Base-by-base conservation (phyloP, 2,329 filamentous ascomycete species). In the Alternaria burnsii region DNA sequence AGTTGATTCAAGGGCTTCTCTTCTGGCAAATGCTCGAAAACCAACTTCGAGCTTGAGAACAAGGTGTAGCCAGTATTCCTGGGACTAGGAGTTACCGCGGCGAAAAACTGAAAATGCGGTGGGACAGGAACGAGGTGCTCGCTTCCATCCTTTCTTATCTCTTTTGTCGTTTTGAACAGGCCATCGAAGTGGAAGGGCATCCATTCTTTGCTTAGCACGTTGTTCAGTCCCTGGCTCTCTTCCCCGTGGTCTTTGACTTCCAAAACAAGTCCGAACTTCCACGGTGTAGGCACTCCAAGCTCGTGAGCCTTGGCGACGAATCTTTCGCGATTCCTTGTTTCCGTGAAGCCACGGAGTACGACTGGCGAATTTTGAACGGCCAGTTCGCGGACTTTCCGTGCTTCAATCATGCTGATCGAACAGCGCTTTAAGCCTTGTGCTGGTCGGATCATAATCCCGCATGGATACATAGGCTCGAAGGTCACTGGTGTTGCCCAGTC, bases 121-220 rank as follows among this genome's bases (percentile, higher is more conserved):
- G 51, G 36, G 11, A 48, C 47, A 1, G 80, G 73, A 1, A 64
- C 61, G 0, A 65, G 46, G 14, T 57, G 34, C n/a, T 59, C 46
- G 51, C 44, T 65, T 6, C 67, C 67, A 40, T 68, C 61, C 1
- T 78, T 75, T 1, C 80, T 74, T 0, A 58, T 71, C 20, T 79
- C 76, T 32, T 32, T 32, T 32, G 30, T 32, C 0, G 83, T 82
- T 68, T 86, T 87, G 78, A 87, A 87, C 36, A 87, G 71, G 0
- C 85, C 86, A 48, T 88, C 86, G 41, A 82, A 87, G 63, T 87
- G 86, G 71, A 86, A 85, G 0, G 86, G 85, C 84, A 87, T 86
- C 66, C 82, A 82, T 57, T 72, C 71, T 7, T 65, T 77, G 0
- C 83, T 85, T 1, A 86, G 73, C 1, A 87, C 84, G 34, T 86